Evolutionary conservation across 352 stramenopile genomes (phyloP).

Genomic region (Detonula confervacea): DNA sequence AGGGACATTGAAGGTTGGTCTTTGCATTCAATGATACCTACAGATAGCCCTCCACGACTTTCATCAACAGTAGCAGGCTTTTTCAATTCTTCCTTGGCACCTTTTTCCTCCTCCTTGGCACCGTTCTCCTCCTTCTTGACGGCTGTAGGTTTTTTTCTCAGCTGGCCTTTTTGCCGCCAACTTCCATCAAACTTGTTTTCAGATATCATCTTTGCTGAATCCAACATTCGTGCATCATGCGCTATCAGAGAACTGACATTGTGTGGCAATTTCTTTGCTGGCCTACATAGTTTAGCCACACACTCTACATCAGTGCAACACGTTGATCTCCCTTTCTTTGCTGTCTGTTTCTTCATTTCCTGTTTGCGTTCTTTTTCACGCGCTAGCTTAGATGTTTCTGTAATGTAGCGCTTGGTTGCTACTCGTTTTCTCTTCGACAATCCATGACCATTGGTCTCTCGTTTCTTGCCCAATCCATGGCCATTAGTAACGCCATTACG

Average conservation of each 20-base stretch:
- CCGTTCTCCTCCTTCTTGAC: too few species aligned
- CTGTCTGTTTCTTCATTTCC: background rate
- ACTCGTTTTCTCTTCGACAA: conserved; percentile 10
- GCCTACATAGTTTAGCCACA: background rate
- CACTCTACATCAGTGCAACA: conserved; percentile 6
- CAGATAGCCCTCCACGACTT: conserved; percentile 4
- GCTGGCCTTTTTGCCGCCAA: background rate
- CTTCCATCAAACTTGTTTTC: background rate
- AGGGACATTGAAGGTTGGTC: background rate
- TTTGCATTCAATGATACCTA: background rate
- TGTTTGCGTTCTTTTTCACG: background rate
- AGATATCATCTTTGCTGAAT: background rate
- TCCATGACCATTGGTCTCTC: background rate
- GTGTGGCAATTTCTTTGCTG: background rate
- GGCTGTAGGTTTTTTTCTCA: too few species aligned
- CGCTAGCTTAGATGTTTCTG: background rate
- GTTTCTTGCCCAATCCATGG: background rate
- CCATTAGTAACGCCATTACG: background rate
- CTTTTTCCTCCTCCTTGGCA: too few species aligned
- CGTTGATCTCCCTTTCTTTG: background rate
- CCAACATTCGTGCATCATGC: background rate
- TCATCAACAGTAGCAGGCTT: background rate
- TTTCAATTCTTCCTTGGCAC: too few species aligned
- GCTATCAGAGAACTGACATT: conserved; percentile 3
- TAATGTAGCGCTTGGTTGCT: background rate